phyloP scores from a whole-genome alignment of 352 stramenopile species.

The Peronospora destructor region DNA sequence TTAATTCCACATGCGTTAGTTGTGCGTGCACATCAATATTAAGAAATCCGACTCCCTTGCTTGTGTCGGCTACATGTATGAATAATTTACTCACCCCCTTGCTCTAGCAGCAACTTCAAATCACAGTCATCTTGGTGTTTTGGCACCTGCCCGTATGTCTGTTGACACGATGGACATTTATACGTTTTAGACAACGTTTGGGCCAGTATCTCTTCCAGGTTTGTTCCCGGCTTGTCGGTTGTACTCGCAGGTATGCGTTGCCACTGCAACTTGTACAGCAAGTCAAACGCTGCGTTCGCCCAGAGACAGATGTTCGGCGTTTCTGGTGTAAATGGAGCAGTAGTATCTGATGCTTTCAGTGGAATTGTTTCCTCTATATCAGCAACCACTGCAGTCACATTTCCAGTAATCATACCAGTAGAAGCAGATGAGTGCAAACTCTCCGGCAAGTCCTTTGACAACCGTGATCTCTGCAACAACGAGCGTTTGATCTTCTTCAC shows the following conservation, averaged over 20 bases:
- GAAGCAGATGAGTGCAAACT: conserved; percentile 15
- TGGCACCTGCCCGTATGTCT: conserved; percentile 37
- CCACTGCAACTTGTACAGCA: conserved; percentile 61
- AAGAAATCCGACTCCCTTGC: too few species aligned
- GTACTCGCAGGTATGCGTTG: conserved; percentile 22
- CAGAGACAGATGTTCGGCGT: conserved; percentile 54
- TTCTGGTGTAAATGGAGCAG: conserved; percentile 35
- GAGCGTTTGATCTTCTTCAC: conserved; percentile 43
- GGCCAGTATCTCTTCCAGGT: conserved; percentile 33
- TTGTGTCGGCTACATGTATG: background rate
- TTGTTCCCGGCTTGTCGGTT: conserved; percentile 12
- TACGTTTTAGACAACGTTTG: conserved; percentile 29
- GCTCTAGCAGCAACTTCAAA: conserved; percentile 53
- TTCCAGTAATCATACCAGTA: conserved; percentile 7
- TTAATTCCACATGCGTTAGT: background rate
- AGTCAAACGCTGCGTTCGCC: conserved; percentile 70
- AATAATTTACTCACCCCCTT: conserved; percentile 24
- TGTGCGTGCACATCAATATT: background rate
- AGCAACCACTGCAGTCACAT: conserved; percentile 23
- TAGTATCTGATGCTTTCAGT: conserved; percentile 3
- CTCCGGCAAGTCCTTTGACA: conserved; percentile 2
- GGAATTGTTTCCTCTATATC: conserved; percentile 25
- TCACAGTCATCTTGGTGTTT: conserved; percentile 49
- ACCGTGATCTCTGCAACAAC: background rate
- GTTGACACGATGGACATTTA: conserved; percentile 44